Base-by-base conservation (phyloP, 2,329 filamentous ascomycete species). In the Diplocarpon rosae region DNA sequence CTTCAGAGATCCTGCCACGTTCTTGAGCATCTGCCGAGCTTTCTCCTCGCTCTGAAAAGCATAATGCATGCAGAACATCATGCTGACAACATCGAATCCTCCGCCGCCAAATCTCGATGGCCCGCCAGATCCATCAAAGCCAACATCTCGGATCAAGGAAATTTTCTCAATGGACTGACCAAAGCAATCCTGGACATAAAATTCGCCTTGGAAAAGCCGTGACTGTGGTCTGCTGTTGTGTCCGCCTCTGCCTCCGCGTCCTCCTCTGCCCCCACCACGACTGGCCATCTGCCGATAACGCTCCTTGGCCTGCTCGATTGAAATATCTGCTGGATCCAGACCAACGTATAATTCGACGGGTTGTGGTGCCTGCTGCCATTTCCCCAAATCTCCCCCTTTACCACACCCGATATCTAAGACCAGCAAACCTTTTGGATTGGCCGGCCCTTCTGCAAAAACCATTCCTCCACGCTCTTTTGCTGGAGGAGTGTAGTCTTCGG, bases 31-130 rank as follows among this genome's bases (percentile, higher is more conserved):
- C 51, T 78, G 85, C 36, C 87, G 78, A 2, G 90, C 87, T 64
- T 95, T 93, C 38, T 78, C 76, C 63, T 98, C 90, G 42, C 73
- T 86, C 68, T 96, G 92, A 56, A 96, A 98, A 5, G 92, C 89
- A 63, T 98, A 98, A 67, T 98, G 92, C 80, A 98, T 92, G 59
- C 88, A 93, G 65, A 98, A 98, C 92, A 98, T 98, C 78, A 95
- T 95, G 60, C 83, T 88, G 51, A 98, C 90, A 34, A 96, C 85
- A 62, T 98, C 92, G 57, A 96, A 98, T 3, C 90, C 89, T 44
- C 83, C 83, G 42, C 78, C 78, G 49, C 76, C 75, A 66, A 75
- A 80, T 32, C 78, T 80, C 64, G 78, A 84, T 67, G 69, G 85
- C 57, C 68, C 80, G 12, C 72, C 76, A 48, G 80, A 82, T 0